A percentile compares a stretch with the other conserved stretches of the same genome.
These are phyloP conservation scores for Prunella vulgaris DNA, from an alignment of 257 asterid genomes.

Conservation along the genomic window DNA sequence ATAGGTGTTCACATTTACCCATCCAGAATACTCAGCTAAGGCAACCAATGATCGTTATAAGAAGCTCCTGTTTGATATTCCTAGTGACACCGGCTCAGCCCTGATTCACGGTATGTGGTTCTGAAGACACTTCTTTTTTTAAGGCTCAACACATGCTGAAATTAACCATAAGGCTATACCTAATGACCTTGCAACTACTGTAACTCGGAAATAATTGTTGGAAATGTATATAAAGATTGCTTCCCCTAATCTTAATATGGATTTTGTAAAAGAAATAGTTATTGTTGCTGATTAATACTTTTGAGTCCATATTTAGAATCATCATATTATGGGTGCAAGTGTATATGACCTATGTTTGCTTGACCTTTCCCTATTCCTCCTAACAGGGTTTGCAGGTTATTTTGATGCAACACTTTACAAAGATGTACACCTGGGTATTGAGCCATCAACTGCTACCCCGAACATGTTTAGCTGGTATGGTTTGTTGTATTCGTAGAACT, in stretches of 20 bases:
- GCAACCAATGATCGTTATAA: constrained; percentile 65
- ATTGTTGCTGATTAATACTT: background rate
- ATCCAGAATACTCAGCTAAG: constrained; percentile 62
- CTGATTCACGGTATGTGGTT: constrained; percentile 74
- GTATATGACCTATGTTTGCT: background rate
- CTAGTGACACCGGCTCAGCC: constrained; percentile 79
- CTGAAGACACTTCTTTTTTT: background rate
- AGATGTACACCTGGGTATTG: constrained; percentile 95
- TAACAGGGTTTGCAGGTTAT: constrained; percentile 91
- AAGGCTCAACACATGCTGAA: constrained; percentile 7
- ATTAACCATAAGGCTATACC: background rate
- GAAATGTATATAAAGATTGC: background rate
- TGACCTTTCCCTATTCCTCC: background rate
- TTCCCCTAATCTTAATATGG: background rate
- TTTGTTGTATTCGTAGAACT: background rate
- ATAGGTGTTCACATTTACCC: constrained; percentile 84
- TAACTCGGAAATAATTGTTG: background rate
- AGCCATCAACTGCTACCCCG: constrained; percentile 89
- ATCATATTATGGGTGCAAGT: background rate
- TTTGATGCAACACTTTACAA: constrained; percentile 90
- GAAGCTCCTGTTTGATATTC: constrained; percentile 68
- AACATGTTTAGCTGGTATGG: constrained; percentile 97
- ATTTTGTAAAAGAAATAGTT: background rate
- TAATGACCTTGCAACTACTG: background rate
- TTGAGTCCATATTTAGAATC: background rate